Conservation (phyloP, 2,329 filamentous ascomycete genomes). For the Cladobotryum protrusum region DNA sequence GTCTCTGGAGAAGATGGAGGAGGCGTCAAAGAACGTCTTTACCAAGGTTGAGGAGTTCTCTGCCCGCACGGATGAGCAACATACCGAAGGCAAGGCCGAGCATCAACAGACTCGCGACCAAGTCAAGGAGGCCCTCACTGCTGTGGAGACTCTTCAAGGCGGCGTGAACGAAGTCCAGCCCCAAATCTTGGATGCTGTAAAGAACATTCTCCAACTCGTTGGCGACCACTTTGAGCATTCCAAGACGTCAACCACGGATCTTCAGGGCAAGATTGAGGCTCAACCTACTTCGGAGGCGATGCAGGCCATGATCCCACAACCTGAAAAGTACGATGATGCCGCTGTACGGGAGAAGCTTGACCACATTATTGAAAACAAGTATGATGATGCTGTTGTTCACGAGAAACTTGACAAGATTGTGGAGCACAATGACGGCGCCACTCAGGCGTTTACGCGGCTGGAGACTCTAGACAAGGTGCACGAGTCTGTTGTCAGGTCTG, state of each 20-base stretch:
- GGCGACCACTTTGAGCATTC: conserved; percentile 86
- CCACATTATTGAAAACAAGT: conserved; percentile 43
- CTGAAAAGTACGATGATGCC: conserved; percentile 55
- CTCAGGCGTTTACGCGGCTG: conserved; percentile 67
- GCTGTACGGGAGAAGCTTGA: conserved; percentile 24
- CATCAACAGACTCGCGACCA: conserved; percentile 79
- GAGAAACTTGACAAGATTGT: conserved; percentile 45
- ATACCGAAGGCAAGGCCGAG: conserved; percentile 67
- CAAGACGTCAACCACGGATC: conserved; percentile 53
- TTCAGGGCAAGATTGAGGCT: conserved; percentile 56
- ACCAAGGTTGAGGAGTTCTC: conserved; percentile 74
- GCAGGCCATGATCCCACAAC: conserved; percentile 48
- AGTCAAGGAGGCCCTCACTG: conserved; percentile 65
- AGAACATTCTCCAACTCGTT: conserved; percentile 77
- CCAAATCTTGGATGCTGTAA: conserved; percentile 77
- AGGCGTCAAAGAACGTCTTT: conserved; percentile 83
- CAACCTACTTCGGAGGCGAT: conserved; percentile 44
- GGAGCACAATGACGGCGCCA: conserved; percentile 57
- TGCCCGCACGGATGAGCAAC: conserved; percentile 66
- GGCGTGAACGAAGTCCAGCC: conserved; percentile 80
- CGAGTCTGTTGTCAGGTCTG: conserved; percentile 76
- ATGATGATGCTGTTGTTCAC: conserved; percentile 42
- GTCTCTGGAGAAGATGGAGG: conserved; percentile 77
- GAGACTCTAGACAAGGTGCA: conserved; percentile 85
- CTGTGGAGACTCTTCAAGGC: conserved; percentile 69